Percentiles rank a stretch among this genome's conserved stretches.
Conservation (phyloP, 2,329 filamentous ascomycete genomes). For the Scedosporium dehoogii region DNA sequence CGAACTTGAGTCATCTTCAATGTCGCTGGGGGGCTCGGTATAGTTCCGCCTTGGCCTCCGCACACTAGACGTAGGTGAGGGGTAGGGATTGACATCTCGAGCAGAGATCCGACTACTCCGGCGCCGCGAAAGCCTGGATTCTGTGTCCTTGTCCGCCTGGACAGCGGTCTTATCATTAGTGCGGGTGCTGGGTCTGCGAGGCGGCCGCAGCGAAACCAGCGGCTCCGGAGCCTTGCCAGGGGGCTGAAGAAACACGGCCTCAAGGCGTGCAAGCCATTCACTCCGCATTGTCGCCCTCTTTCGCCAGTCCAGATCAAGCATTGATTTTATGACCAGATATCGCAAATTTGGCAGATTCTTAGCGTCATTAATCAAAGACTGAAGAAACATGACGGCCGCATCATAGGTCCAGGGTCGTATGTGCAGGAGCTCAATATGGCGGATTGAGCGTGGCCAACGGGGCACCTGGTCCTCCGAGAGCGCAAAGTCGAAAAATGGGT, state of each 20-base stretch:
- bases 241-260: conserved; percentile 52
- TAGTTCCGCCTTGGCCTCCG: not conserved
- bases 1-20: conserved; percentile 7
- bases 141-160: not conserved
- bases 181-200: not conserved
- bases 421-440: conserved; percentile 63
- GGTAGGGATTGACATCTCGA: conserved; percentile 14
- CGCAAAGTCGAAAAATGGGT: conserved; percentile 63
- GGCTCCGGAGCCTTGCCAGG: conserved; percentile 28
- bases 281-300: conserved; percentile 70
- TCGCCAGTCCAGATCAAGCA: conserved; percentile 73
- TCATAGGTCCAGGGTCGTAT: conserved; percentile 64
- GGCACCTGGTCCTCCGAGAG: conserved; percentile 58
- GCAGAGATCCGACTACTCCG: conserved; percentile 20
- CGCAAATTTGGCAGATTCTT: conserved; percentile 56
- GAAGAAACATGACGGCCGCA: conserved; percentile 67
- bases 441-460: conserved; percentile 66
- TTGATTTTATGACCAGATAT: conserved; percentile 62
- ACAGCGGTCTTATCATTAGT: not conserved
- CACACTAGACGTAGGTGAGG: not conserved
- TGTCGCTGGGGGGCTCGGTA: conserved; percentile 7
- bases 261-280: conserved; percentile 64
- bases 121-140: not conserved
- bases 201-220: conserved; percentile 24
- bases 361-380: conserved; percentile 66